A percentile compares a stretch with the other conserved stretches of the same genome.
These are phyloP conservation scores for Eucalyptus shirleyi DNA, from an alignment of 345 rosid genomes.

Conservation along the genomic window DNA sequence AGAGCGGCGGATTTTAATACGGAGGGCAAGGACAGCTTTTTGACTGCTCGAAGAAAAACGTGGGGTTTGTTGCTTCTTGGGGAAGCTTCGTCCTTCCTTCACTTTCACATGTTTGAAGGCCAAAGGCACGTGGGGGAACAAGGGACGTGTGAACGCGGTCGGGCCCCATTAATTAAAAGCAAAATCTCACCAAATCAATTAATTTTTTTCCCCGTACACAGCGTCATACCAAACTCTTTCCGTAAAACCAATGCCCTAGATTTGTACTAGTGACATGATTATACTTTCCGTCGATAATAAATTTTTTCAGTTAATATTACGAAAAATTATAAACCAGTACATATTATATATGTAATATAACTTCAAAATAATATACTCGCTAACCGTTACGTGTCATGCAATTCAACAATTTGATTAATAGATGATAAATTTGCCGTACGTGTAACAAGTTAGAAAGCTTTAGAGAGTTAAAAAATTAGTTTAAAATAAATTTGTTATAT, in stretches of 20 bases:
- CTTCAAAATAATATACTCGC: no score
- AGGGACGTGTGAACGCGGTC: background rate
- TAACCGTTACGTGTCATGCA: fast-evolving
- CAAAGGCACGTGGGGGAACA: background rate
- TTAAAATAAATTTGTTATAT: fast-evolving
- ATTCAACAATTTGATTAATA: no score
- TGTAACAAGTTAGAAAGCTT: fast-evolving
- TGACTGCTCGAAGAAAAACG: background rate
- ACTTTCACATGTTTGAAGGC: background rate
- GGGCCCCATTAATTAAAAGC: background rate
- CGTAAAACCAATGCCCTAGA: no score
- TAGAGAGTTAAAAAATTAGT: fast-evolving
- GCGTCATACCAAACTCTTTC: no score
- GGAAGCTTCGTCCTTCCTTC: background rate
- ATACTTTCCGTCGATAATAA: no score
- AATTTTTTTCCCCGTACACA: no score
- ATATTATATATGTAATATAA: fast-evolving
- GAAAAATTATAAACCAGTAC: fast-evolving
- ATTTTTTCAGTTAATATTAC: no score
- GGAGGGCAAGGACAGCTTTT: background rate
- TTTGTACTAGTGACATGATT: no score
- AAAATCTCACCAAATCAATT: no score
- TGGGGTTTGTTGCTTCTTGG: fast-evolving
- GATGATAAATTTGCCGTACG: fast-evolving
- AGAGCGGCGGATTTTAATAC: background rate